Evolutionary conservation across 805 yeast genomes (phyloP), one percentile per base, ranked within the genome.

Genomic region (Wickerhamiella alocasiicola): DNA sequence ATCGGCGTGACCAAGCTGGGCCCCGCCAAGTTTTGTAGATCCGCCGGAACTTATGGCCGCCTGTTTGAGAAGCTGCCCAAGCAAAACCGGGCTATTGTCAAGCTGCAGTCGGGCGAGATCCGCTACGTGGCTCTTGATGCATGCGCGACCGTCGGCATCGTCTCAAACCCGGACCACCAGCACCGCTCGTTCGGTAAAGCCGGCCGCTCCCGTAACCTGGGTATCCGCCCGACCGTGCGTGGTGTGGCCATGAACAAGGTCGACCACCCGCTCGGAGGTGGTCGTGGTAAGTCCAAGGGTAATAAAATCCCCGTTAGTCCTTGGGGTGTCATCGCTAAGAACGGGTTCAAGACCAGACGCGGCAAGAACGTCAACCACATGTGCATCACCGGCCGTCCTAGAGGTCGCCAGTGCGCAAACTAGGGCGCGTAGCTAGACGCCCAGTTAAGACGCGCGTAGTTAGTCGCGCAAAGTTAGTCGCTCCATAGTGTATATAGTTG

Each of bases 251-350:
- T 83, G 95, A 91, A 91, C 65, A 91, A 91, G 49, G 75, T 78
- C 59, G 96, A 91, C 63, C 98, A 91, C 68, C 98, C 98, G 49
- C 87, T 84, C 56, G 98, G 98, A 70, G 98, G 98, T 78, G 98
- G 98, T 66, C 78, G 98, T 72, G 98, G 98, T 74, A 91, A 91
- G 64, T 81, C 94, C 46, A 91, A 91, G 76, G 83, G 95, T 49
- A 87, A 88, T 65, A 88, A 84, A 67, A 71, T 81, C 45, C 82
- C 97, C 15, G 83, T 81, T 68, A 81, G 95, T 42, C 93, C 93
- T 60, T 88, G 97, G 95, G 98, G 98, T 55, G 78, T 78, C 46
- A 63, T 81, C 55, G 79, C 88, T 31, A 88, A 88, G 71, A 93
- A 91, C 61, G 80, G 83, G 43, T 87, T 76, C 67, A 87, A 84